A percentile compares a stretch with the other conserved stretches of the same genome.
Evolutionary conservation across 176 grass and related monocot species (phyloP).

Genomic region (Triticum timopheevii): DNA sequence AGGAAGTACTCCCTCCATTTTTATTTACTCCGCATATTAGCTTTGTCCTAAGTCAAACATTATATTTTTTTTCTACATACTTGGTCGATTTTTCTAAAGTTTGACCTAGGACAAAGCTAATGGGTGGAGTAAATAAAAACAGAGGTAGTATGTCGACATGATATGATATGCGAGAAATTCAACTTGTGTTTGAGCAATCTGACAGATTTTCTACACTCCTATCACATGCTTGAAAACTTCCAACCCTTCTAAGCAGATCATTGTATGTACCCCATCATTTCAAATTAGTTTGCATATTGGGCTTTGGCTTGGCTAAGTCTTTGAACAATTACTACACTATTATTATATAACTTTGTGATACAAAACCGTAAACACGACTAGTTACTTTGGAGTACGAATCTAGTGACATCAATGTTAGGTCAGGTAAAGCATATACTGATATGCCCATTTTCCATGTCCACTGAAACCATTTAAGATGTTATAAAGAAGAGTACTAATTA

Average conservation of each 20-base stretch:
- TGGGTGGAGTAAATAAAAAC: too few relatives aligned
- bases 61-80: too few relatives aligned
- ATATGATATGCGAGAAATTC: not conserved
- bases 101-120: too few relatives aligned
- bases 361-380: too few relatives aligned
- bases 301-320: not conserved
- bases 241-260: not conserved
- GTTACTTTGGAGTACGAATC: too few relatives aligned
- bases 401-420: too few relatives aligned
- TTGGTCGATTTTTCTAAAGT: too few relatives aligned
- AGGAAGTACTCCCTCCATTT: not conserved
- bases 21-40: too few relatives aligned
- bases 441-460: not conserved
- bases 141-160: not conserved
- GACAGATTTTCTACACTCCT: not conserved
- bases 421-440: slow-evolving; percentile 4
- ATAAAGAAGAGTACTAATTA: not conserved
- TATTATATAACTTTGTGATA: too few relatives aligned
- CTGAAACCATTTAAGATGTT: not conserved
- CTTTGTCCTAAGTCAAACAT: too few relatives aligned
- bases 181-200: not conserved
- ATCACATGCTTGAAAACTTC: not conserved
- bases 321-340: too few relatives aligned
- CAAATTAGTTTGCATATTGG: not conserved
- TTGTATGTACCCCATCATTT: not conserved